phyloP scores from a whole-genome alignment of 2,329 filamentous ascomycete genomes.

The Pseudogymnoascus verrucosus region DNA sequence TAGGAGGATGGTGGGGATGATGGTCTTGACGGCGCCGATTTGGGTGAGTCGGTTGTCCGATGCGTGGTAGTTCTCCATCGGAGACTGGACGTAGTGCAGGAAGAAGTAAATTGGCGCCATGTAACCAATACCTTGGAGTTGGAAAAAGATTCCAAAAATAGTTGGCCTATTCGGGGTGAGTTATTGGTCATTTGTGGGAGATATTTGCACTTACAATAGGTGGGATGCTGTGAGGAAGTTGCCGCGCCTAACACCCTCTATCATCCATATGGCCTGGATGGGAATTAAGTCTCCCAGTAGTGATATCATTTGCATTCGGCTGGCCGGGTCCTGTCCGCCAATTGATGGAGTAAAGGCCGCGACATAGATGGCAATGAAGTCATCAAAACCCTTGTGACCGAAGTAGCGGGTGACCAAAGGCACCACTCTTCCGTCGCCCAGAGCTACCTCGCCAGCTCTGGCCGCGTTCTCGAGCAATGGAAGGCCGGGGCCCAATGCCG shows the following conservation, averaged over 20 bases:
- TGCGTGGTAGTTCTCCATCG: conserved; percentile 28
- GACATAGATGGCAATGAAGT: conserved; percentile 17
- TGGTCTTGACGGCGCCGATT: conserved; percentile 22
- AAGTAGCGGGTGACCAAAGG: conserved; percentile 15
- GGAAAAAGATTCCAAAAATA: conserved; percentile 23
- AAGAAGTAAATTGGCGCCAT: conserved; percentile 31
- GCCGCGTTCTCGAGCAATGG: conserved; percentile 16
- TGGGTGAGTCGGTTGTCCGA: conserved; percentile 28
- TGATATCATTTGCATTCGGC: conserved; percentile 19
- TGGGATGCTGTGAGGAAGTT: conserved; percentile 23
- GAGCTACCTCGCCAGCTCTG: conserved; percentile 8
- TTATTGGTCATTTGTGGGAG: not conserved
- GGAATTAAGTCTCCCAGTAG: conserved; percentile 24
- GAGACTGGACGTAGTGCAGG: conserved; percentile 29
- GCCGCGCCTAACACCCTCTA: conserved; percentile 24
- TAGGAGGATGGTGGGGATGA: conserved; percentile 25
- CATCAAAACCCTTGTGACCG: conserved; percentile 15
- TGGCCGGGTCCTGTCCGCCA: conserved; percentile 14
- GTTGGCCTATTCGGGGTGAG: conserved; percentile 17
- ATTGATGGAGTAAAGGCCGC: conserved; percentile 19
- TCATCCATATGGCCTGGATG: conserved; percentile 24
- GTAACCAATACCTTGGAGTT: conserved; percentile 26
- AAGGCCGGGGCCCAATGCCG: conserved; percentile 12
- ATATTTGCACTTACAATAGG: conserved; percentile 16
- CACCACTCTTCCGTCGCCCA: conserved; percentile 8